Evolutionary conservation across 805 yeast genomes (phyloP), one percentile per base, ranked within the genome.

Genomic region (Clavispora santaluciae): DNA sequence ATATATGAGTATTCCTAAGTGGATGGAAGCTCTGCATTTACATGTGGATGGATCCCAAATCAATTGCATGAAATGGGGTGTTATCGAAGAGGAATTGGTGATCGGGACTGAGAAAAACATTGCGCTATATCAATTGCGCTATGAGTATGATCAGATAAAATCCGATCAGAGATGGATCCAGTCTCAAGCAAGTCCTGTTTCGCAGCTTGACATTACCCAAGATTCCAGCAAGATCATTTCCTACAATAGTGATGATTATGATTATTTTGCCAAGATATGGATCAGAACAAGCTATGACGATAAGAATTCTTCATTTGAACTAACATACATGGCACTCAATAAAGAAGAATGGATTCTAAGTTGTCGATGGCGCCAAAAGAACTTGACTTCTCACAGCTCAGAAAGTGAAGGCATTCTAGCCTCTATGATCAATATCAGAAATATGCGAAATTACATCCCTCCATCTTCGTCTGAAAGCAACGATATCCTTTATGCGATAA

Each of bases 221-320:
- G 84, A 85, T 48, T 77, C 88, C 0, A 73, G 74, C 38, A 68
- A 81, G 33, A 77, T 89, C 16, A 51, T 63, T 17, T 84, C 89
- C n/a, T 47, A 47, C 7, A 73, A 83, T 36, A 71, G 76, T 28
- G 81, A 85, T 0, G 66, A 65, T 30, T 76, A 73, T 56, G 95
- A 87, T 57, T 68, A 70, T 25, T 65, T 84, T 11, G 79, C 86
- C 22, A 87, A 86, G 55, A 68, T 87, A 2, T 90, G 96, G 95
- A 72, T 80, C 40, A 66, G 96, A 38, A 69, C 79, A 6, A 75
- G 83, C 6, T 86, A 80, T 53, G 88, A 84, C 21, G 79, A 76
- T 18, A 60, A 57, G 35, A 57, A 61, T 25, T 73, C 78, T 29
- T 72, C 81, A 6, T 88, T 87, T 56, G 93, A 84, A 51, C 64